Evolutionary conservation across 371 early-diverging fungal genomes (phyloP).

Genomic region (Mortierella sp.): DNA sequence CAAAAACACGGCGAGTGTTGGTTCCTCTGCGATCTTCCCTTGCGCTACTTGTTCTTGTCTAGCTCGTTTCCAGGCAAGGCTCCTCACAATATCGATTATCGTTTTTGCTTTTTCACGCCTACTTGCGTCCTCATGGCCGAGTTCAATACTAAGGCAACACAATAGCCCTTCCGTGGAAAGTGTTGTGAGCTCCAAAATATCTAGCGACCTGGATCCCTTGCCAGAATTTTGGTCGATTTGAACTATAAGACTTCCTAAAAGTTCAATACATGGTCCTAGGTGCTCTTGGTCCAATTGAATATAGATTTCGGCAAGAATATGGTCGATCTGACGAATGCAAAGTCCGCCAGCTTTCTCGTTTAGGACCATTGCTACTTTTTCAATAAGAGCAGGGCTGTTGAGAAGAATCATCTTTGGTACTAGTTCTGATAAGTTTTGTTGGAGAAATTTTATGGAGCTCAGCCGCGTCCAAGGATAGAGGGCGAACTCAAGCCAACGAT

Average conservation of each 20-base stretch:
- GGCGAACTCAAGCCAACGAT: conserved; percentile 26
- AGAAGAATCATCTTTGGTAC: conserved; percentile 32
- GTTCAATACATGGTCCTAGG: conserved; percentile 20
- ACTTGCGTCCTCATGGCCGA: conserved; percentile 30
- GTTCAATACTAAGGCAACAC: conserved; percentile 25
- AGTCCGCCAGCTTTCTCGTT: conserved; percentile 15
- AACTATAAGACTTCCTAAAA: conserved; percentile 21
- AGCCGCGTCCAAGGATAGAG: conserved; percentile 29
- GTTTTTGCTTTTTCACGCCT: conserved; percentile 22
- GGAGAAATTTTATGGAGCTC: conserved; percentile 18
- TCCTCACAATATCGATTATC: conserved; percentile 28
- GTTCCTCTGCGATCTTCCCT: conserved; percentile 11
- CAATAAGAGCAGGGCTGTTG: conserved; percentile 14
- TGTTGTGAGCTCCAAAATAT: conserved; percentile 19
- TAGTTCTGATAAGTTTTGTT: conserved; percentile 17
- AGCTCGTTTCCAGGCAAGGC: conserved; percentile 9
- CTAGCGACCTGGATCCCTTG: neutral
- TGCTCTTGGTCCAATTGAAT: conserved; percentile 23
- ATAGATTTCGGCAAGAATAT: conserved; percentile 33
- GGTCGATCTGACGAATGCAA: conserved; percentile 35
- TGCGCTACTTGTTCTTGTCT: conserved; percentile 4
- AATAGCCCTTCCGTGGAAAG: conserved; percentile 30
- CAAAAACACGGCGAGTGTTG: conserved; percentile 32
- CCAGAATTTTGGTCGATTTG: conserved; percentile 18
- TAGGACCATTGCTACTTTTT: conserved; percentile 26